Evolutionary conservation across 202 grass and related monocot species (phyloP), one percentile per base, ranked within the genome.

Genomic region (Digitaria exilis): DNA sequence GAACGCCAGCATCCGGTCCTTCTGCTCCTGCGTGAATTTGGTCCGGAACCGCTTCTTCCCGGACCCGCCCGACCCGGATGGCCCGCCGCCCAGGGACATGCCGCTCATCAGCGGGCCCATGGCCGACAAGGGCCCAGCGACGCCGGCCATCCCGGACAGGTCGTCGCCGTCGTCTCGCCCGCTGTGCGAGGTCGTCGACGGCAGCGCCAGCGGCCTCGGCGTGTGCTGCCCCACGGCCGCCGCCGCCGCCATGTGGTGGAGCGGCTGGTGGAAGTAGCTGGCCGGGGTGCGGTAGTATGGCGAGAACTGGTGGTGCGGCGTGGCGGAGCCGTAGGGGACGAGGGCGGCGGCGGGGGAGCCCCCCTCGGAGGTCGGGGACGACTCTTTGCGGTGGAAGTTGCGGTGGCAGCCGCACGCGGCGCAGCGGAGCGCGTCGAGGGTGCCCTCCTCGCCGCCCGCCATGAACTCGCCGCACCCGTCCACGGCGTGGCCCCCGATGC

Each of bases 381-480:
- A 32, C 52, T 93, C 95, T 84, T 91, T 91, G 39, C 95, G 90
- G 86, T 97, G 95, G 86, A 97, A 97, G 79, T 97, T 97, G 30
- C 95, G 95, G 90, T 97, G 95, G 84, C 95, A 97, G 84, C 18
- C 69, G 88, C 95, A 97, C 43, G 95, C 95, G 45, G 92, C 95
- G 74, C 95, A 97, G 77, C 92, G 95, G 65, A 97, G 95, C 46
- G 90, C 95, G 82, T 97, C 95, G 16, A 97, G 82, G 15, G 90
- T 94, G 81, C 92, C 95, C 42, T 97, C 95, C 86, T 94, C 92
- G 16, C 95, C 95, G 5, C 88, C 95, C 0, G 94, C 88, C 77
- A 97, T 91, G 78, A 97, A 97, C 92, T 97, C 90, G 24, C 94
- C 94, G 69, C 95, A 97, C 0, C 95, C 95, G 59, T 97, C 95